Evolutionary conservation across 2,329 filamentous ascomycete genomes (phyloP), one percentile per base, ranked within the genome.

Genomic region (Cadophora sp.): DNA sequence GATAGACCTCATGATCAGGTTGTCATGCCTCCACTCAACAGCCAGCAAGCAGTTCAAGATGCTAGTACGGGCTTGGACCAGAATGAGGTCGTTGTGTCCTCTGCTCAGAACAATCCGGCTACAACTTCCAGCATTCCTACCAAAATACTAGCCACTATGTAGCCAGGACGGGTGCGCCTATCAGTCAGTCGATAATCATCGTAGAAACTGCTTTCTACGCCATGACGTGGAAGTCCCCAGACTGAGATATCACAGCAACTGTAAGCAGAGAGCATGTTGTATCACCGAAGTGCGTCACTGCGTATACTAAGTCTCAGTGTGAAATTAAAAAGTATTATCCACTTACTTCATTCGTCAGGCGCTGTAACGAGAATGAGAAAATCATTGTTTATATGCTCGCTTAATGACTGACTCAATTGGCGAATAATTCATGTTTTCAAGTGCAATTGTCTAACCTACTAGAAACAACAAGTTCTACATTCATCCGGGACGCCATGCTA

Each of bases 361-460:
- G 16, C n/a, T 4, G 43, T 3, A n/a, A 9, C 14, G 37, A 12
- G 12, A 3, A 46, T 46, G 43, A 4, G 4, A 9, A 46, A 46
- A 5, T n/a, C 16, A 43, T 31, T 55, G 27, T 55, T 31, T 29
- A 55, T 27, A 31, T 55, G 3, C 24, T 31, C 51, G 26, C 51
- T 55, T 48, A 48, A n/a, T 2, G 19, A 3, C 43, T 22, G 19
- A 22, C 12, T 8, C 37, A 16, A 8, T 16, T 9, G 5, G 26
- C 3, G 26, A 55, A n/a, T 55, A 26, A 60, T 40, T 19, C 46
- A 67, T 62, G 56, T 31, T 29, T 55, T 12, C 14, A 19, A 31
- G n/a, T 55, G 27, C 26, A 22, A 4, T 48, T 22, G 43, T 48
- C 19, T 48, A 48, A 12, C 43, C 8, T 11, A 7, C 51, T n/a